Conservation (phyloP, 2,329 filamentous ascomycete genomes). For the Fusarium kyushuense region DNA sequence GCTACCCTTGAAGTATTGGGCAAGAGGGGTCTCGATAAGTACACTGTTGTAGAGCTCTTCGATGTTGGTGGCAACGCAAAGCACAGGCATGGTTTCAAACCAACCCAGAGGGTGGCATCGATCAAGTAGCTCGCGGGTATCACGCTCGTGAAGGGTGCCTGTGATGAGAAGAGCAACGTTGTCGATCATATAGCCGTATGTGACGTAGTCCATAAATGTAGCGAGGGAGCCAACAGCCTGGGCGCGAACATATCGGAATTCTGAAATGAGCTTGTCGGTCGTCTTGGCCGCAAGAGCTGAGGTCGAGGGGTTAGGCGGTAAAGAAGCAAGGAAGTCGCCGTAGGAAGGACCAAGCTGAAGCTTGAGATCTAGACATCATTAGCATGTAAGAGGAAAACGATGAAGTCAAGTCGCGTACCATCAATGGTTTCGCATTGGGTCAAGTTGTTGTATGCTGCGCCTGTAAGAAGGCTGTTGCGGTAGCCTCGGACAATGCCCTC, state of each 20-base stretch:
- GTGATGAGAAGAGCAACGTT: conserved; percentile 98
- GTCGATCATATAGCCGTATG: conserved; percentile 99
- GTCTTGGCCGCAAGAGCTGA: conserved; percentile 94
- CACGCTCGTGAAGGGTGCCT: conserved; percentile 95
- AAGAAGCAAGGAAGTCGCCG: conserved; percentile 92
- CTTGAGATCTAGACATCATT: conserved; percentile 80
- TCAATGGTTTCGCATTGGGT: conserved; percentile 98
- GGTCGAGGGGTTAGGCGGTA: conserved; percentile 96
- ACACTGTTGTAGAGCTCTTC: conserved; percentile 99
- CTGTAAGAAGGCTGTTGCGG: conserved; percentile 90
- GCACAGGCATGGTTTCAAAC: conserved; percentile 99
- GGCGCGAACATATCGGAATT: conserved; percentile 95
- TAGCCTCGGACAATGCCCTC: conserved; percentile 98
- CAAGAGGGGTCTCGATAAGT: conserved; percentile 94
- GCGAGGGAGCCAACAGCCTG: conserved; percentile 92
- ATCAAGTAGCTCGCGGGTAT: conserved; percentile 94
- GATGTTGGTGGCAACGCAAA: conserved; percentile 97
- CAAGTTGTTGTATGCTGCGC: conserved; percentile 93
- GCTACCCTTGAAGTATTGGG: conserved; percentile 96
- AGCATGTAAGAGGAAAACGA: conserved; percentile 16
- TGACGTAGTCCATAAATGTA: conserved; percentile 97
- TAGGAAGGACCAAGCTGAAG: conserved; percentile 96
- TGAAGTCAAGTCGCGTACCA: conserved; percentile 66
- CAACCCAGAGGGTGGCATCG: conserved; percentile 96
- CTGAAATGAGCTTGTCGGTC: conserved; percentile 96